Percentiles rank a stretch among this genome's conserved stretches.
These are phyloP conservation scores for Fomitopsis pinicola DNA, from an alignment of 1,284 basidiomycete species.

Conservation along the genomic window DNA sequence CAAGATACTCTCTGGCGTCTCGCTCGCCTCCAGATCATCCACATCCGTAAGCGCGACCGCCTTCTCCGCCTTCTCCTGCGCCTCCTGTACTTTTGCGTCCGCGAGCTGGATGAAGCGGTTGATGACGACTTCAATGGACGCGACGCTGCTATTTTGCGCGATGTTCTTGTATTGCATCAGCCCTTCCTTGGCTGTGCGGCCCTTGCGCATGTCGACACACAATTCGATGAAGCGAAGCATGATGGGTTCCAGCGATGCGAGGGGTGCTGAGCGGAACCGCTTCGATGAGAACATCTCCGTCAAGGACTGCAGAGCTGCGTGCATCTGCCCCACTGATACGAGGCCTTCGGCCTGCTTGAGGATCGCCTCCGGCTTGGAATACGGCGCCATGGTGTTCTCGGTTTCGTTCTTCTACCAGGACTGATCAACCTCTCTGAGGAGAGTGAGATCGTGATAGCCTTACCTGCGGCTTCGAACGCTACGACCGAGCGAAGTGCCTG, in stretches of 20 bases:
- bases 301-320: conserved; percentile 85
- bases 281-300: conserved; percentile 93
- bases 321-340: conserved; percentile 84
- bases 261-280: conserved; percentile 89
- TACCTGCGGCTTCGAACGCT: background rate
- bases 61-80: conserved; percentile 81
- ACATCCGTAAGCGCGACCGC: conserved; percentile 64
- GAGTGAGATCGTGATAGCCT: background rate
- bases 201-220: conserved; percentile 94
- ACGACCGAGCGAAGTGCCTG: background rate
- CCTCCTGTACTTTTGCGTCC: conserved; percentile 84
- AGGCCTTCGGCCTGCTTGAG: conserved; percentile 91
- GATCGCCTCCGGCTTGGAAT: conserved; percentile 88
- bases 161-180: conserved; percentile 97
- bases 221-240: conserved; percentile 93
- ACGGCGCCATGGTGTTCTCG: conserved; percentile 67
- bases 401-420: background rate
- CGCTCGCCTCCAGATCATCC: conserved; percentile 87
- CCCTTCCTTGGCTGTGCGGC: conserved; percentile 91
- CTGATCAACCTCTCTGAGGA: background rate
- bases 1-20: conserved; percentile 90
- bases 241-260: conserved; percentile 91
- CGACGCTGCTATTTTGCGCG: conserved; percentile 89
- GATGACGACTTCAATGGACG: conserved; percentile 91
- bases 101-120: conserved; percentile 86